Base-by-base conservation (phyloP, 148 eudicot species). In the Camellia lanceoleosa region DNA sequence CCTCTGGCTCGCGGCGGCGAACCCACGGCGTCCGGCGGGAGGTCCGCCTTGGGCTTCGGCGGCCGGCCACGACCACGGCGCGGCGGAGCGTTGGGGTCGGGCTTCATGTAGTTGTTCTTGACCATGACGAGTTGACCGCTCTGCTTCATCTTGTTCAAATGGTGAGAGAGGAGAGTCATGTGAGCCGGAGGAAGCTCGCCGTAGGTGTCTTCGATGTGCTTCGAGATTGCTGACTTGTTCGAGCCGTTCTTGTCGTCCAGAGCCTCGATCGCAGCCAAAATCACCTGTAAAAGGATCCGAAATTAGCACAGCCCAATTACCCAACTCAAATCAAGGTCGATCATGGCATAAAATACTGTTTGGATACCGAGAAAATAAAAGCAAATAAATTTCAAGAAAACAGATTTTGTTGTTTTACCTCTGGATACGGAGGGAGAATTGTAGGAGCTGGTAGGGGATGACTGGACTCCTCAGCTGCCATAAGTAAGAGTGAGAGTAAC, bases 21-120 rank as follows among this genome's bases (percentile, higher is more conserved):
- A 0, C 42, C 78, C 16, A 78, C 82, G 13, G 56, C 11, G 49
- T 77, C 84, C 18, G 74, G 76, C 1, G 80, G 84, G 3, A 62
- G 62, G 15, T 67, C 61, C n/a, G 73, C 58, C 41, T 87, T 86
- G 23, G 72, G 70, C 81, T 89, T 89, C 1, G 96, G 88, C 0
- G 96, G 93, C 0, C 96, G 87, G 44, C 96, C 96, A 1, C 87
- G 91, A 30, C 89, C 89, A 1, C 86, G 84, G 42, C 71, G 77
- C 8, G 82, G 83, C 11, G 86, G 83, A 7, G 84, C 76, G 67
- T 61, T 79, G 19, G 80, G 89, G 69, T 64, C 87, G 38, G 38
- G 38, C 38, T 30, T 30, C 38, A 30, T 30, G 38, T 30, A 30
- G 38, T 30, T 30, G 38, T 30, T 30, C 1, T 30, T 30, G 38